Evolutionary conservation across 108 stramenopile genomes (phyloP), one percentile per base, ranked within the genome.

Genomic region (Parietichytrium sp.): DNA sequence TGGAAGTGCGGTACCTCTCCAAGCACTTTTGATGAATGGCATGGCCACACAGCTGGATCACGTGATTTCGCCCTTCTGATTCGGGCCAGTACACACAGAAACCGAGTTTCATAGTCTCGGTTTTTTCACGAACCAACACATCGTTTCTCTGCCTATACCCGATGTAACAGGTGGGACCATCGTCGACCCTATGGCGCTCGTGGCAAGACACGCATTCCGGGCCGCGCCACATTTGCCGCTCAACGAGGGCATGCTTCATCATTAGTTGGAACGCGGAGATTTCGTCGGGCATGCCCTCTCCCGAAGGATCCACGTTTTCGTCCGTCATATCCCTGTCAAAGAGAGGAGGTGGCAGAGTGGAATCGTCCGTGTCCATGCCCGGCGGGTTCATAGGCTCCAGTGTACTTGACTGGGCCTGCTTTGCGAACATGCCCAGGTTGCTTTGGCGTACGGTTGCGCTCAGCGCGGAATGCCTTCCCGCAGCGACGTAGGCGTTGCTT

Each of bases 21-120:
- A 93, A 95, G 85, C 98, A 99, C 29, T 82, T 80, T 54, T 93
- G 79, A 86, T 99, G 98, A n/a, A 95, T 94, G 27, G 95, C 95
- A 88, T 99, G 98, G 16, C 98, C 96, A 82, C 98, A 98, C 54
- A 72, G 89, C n/a, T 7, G 80, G 45, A 45, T 86, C 45, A 54
- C 81, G 79, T 47, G 80, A 51, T 55, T 82, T 33, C 81, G 38
- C 54, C 82, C 72, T 26, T 33, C 86, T 79, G 85, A 85, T 80
- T 38, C 83, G 20, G 53, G 78, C 61, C 61, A 72, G 0, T 33
- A 72, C 23, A 72, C 61, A 42, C 61, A 72, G 38, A 33, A 72
- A 27, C 61, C 61, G 36, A 45, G 61, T 6, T 33, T 42, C 10
- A 42, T 72, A 3, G 61, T 72, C 20, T 72, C 61, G 15, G 36